Conservation (phyloP, 768 basidiomycete species). For the Porpolomopsis calyptriformis region DNA sequence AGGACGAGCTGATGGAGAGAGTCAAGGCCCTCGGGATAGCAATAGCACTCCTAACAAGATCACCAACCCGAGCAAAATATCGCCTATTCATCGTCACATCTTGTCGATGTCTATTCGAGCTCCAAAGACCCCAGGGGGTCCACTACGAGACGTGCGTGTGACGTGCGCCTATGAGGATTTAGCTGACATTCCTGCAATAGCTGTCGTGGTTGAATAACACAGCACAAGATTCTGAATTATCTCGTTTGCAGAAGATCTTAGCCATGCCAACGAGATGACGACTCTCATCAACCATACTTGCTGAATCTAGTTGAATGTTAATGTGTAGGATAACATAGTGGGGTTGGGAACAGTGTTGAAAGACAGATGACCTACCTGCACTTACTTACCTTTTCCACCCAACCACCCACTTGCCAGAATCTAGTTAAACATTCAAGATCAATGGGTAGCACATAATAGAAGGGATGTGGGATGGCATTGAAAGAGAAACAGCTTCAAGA, state of each 20-base stretch:
- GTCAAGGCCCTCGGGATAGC: conserved; percentile 48
- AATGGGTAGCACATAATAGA: no score
- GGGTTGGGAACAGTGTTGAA: no score
- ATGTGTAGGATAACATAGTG: no score
- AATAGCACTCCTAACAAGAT: conserved; percentile 48
- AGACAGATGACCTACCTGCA: no score
- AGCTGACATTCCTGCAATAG: conserved; percentile 24
- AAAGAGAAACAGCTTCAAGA: no score
- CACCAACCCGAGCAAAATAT: conserved; percentile 48
- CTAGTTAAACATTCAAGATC: no score
- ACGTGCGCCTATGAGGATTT: conserved; percentile 1
- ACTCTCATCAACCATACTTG: no score
- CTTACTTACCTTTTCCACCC: no score
- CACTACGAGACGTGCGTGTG: conserved; percentile 57
- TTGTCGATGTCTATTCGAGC: conserved; percentile 56
- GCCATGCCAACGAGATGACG: conserved; percentile 71
- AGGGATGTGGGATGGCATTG: no score
- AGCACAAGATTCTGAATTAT: conserved; percentile 54
- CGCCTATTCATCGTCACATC: conserved; percentile 68
- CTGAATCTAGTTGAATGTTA: no score
- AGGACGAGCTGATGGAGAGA: conserved; percentile 64
- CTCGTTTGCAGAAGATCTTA: conserved; percentile 65
- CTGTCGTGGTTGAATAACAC: conserved; percentile 67
- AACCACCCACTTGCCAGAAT: no score
- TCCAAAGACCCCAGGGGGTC: conserved; percentile 71